Percentiles rank a stretch among this genome's conserved stretches.
phyloP scores from a whole-genome alignment of 106 monocot species.

The Amphibolis antarctica region DNA sequence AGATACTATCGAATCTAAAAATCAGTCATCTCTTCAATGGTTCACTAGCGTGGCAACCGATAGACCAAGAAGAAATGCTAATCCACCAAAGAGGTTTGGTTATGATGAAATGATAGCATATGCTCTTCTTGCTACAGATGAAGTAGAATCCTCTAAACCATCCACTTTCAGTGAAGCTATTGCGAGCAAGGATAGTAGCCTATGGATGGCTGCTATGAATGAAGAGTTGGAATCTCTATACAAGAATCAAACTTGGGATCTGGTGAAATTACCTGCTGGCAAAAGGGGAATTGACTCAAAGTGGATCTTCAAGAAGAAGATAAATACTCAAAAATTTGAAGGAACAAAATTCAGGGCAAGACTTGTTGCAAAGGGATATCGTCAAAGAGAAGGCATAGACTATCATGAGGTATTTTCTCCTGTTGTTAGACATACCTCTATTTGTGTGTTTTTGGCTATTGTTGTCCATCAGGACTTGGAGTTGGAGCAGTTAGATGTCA shows the following conservation, averaged over 20 bases:
- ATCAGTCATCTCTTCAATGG: no score
- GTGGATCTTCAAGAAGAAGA: background rate
- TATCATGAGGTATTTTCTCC: constrained; percentile 5
- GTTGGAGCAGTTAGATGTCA: background rate
- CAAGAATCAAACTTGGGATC: constrained; percentile 1
- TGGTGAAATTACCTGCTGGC: background rate
- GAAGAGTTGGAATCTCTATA: constrained; percentile 1
- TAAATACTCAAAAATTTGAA: background rate
- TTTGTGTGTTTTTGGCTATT: background rate
- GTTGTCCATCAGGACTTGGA: background rate
- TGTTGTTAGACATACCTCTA: background rate
- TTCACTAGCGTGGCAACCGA: no score
- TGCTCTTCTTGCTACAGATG: background rate
- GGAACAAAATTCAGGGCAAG: background rate
- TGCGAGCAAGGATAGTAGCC: background rate
- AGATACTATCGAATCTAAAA: no score
- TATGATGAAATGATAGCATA: background rate
- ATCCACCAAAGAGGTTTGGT: no score
- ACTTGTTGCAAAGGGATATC: background rate
- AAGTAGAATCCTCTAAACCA: background rate
- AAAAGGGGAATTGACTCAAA: background rate
- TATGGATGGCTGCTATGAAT: background rate
- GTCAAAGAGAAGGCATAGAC: constrained; percentile 1
- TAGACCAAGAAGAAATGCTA: no score
- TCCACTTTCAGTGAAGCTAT: background rate